These are phyloP conservation scores for Capsicum pubescens DNA, from an alignment of 257 asterid genomes.

Conservation along the genomic window DNA sequence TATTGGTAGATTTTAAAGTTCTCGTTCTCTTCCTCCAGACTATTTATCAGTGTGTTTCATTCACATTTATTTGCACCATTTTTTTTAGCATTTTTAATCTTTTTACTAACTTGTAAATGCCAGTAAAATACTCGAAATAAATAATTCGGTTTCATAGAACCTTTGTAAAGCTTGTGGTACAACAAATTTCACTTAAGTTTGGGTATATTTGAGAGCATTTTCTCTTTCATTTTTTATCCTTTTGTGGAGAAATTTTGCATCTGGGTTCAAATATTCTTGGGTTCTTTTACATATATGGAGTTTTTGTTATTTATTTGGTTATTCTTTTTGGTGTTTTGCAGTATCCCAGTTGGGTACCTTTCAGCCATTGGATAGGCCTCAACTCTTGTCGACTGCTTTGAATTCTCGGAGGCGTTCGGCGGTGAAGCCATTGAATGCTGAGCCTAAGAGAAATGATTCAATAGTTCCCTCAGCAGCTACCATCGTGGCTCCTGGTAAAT, in stretches of 20 bases:
- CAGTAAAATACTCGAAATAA: no score
- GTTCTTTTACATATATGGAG: not conserved
- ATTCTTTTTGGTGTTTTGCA: slow-evolving; percentile 24
- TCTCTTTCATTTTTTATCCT: not conserved
- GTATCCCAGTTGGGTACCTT: slow-evolving; percentile 53
- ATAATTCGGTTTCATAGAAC: no score
- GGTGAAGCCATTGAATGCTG: slow-evolving; percentile 72
- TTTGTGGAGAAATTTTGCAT: not conserved
- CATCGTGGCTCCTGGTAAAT: slow-evolving; percentile 55
- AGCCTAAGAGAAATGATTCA: slow-evolving; percentile 54
- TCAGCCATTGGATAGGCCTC: slow-evolving; percentile 58
- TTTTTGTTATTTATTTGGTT: not conserved
- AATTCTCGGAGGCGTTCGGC: slow-evolving; percentile 45
- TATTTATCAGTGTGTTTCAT: no score
- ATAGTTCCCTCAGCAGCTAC: slow-evolving; percentile 62
- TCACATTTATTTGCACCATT: no score
- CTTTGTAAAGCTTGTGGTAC: no score
- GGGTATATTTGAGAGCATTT: no score
- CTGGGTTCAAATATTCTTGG: not conserved
- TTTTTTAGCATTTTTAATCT: no score
- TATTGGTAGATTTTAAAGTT: not conserved
- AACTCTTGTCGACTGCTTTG: slow-evolving; percentile 42
- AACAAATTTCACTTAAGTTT: no score
- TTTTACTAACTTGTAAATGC: no score
- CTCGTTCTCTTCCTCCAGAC: not conserved